phyloP scores from a whole-genome alignment of 2,329 filamentous ascomycete species.

The Fusarium continuum region DNA sequence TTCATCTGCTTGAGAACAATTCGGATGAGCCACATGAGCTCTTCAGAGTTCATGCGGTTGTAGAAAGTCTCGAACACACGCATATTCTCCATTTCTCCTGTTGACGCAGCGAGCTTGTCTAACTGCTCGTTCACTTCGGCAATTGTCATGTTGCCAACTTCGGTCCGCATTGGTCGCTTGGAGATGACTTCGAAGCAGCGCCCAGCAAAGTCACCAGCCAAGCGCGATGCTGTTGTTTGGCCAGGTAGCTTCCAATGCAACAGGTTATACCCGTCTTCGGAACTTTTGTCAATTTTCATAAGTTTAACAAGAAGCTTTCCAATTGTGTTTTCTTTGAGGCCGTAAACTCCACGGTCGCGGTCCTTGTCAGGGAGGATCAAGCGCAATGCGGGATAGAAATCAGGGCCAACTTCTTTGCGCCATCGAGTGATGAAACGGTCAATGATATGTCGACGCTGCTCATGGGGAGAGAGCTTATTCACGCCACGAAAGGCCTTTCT shows the following conservation, averaged over 20 bases:
- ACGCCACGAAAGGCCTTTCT: conserved; percentile 69
- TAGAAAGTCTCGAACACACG: conserved; percentile 87
- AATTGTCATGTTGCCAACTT: conserved; percentile 82
- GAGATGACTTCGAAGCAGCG: conserved; percentile 87
- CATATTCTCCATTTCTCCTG: conserved; percentile 84
- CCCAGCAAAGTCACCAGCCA: conserved; percentile 91
- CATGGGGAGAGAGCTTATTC: conserved; percentile 72
- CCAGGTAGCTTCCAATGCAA: conserved; percentile 93
- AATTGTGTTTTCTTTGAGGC: conserved; percentile 90
- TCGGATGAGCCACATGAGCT: conserved; percentile 92
- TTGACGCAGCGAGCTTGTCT: conserved; percentile 77
- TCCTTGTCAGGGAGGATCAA: conserved; percentile 94
- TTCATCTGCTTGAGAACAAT: conserved; percentile 86
- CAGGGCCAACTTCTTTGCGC: conserved; percentile 87
- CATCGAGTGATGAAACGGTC: conserved; percentile 86
- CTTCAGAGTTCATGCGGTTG: conserved; percentile 88
- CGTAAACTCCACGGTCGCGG: conserved; percentile 89
- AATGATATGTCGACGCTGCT: conserved; percentile 82
- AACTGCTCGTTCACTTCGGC: conserved; percentile 89
- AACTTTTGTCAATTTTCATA: conserved; percentile 90
- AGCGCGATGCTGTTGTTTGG: conserved; percentile 66
- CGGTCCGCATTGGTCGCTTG: conserved; percentile 80
- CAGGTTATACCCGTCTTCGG: conserved; percentile 85
- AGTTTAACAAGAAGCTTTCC: conserved; percentile 91
- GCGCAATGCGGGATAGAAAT: conserved; percentile 92